Base-by-base conservation (phyloP, 495 filamentous ascomycete species). In the Paragyromitra xinjiangensis region DNA sequence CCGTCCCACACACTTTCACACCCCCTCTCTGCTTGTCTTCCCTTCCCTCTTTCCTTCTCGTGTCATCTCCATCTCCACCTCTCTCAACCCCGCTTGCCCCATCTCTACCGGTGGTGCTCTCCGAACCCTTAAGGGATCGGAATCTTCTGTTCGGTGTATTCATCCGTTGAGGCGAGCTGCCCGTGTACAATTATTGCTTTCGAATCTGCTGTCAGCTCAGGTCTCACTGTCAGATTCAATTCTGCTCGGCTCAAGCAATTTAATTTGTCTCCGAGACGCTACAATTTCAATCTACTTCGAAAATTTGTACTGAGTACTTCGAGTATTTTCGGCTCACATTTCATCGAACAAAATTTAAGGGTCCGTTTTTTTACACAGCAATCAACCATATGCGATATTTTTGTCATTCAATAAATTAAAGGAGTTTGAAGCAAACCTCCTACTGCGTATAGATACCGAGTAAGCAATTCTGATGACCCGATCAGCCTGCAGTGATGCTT, bases 1-100 rank as follows among this genome's bases (percentile, higher is more conserved):
- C 71, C 71, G 51, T 73, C 63, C 69, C 74, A 77, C 74, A 77
- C 71, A 73, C 71, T 66, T 67, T 73, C 63, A 61, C 70, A 64
- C 68, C 74, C 67, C 71, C 74, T 58, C 67, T 56, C 70, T 55
- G 26, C 37, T 65, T 45, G 29, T 61, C 59, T 34, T 45, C 65
- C 50, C 29, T 34, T 34, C 61, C 61, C 19, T 22, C 19, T 22
- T 73, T 77, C 61, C 26, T 44, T 53, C 34, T 19, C 58, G 56
- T 55, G 68, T 76, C 69, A 77, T 58, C 62, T 51, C 61, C 69
- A 59, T 59, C 62, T 77, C 51, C 48, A 16, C 26, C 34, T 66
- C 61, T 44, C 53, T 66, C 61, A 16, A 53, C 74, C 74, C 69
- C 74, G 61, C 74, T 71, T 75, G 40, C 29, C 39, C 51, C 61